Evolutionary conservation across 2,329 filamentous ascomycete species (phyloP).

Genomic region (Aureobasidium sp.): DNA sequence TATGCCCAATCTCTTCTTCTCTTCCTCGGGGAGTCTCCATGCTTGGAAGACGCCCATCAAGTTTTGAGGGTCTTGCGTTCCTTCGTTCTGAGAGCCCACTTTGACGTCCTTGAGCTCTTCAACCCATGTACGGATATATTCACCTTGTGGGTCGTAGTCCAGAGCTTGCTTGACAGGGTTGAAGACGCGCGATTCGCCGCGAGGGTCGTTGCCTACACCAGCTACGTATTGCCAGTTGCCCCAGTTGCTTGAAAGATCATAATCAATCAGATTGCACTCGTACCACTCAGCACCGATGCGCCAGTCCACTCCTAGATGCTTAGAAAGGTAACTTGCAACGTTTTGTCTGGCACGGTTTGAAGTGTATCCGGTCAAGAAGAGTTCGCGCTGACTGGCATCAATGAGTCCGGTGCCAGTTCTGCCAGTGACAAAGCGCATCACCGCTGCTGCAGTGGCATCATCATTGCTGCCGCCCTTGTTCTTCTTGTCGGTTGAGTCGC

Average conservation of each 20-base stretch:
- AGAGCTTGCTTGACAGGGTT: constrained; percentile 76
- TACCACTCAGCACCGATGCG: constrained; percentile 77
- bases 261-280: constrained; percentile 66
- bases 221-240: constrained; percentile 66
- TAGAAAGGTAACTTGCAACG: constrained; percentile 65
- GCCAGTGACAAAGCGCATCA: constrained; percentile 58
- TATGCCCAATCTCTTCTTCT: constrained; percentile 52
- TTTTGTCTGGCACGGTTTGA: constrained; percentile 71
- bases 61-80: constrained; percentile 24
- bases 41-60: constrained; percentile 60
- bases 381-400: constrained; percentile 68
- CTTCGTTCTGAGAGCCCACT: constrained; percentile 8
- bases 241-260: constrained; percentile 72
- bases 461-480: constrained; percentile 43
- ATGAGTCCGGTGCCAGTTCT: constrained; percentile 70
- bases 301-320: constrained; percentile 72
- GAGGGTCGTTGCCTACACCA: constrained; percentile 72
- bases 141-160: constrained; percentile 64
- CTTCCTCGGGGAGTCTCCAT: constrained; percentile 55
- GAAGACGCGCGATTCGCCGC: constrained; percentile 65
- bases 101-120: constrained; percentile 54
- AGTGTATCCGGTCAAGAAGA: constrained; percentile 69
- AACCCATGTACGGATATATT: constrained; percentile 68
- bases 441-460: constrained; percentile 22
- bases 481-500: constrained; percentile 27